phyloP scores from a whole-genome alignment of 2,329 filamentous ascomycete genomes.

The Didymella arachidicola region DNA sequence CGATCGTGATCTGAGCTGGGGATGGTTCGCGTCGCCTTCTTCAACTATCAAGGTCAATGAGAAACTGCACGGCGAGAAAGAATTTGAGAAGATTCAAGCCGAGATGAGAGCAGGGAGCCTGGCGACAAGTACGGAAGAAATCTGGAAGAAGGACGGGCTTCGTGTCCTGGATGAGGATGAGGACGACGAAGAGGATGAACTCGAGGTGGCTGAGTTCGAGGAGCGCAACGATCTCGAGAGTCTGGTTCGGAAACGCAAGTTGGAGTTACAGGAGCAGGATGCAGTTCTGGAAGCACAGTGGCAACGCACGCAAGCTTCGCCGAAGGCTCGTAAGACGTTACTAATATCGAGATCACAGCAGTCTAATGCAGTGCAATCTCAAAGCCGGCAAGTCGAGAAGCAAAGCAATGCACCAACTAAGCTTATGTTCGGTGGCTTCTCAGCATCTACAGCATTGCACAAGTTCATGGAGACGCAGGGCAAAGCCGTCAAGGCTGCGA shows the following conservation, averaged over 20 bases:
- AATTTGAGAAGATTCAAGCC: slow-evolving; percentile 47
- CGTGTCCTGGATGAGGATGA: slow-evolving; percentile 53
- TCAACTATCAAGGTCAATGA: slow-evolving; percentile 51
- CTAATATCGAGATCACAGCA: neutral
- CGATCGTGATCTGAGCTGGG: slow-evolving; percentile 56
- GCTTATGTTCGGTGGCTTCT: slow-evolving; percentile 52
- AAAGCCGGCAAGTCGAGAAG: neutral
- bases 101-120: slow-evolving; percentile 44
- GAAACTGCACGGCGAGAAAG: slow-evolving; percentile 52
- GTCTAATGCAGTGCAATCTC: neutral
- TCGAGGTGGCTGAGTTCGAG: slow-evolving; percentile 33
- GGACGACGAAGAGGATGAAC: slow-evolving; percentile 50
- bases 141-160: slow-evolving; percentile 60
- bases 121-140: slow-evolving; percentile 52
- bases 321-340: neutral
- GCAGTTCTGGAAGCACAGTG: slow-evolving; percentile 7
- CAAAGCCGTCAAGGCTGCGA: slow-evolving; percentile 19
- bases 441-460: slow-evolving; percentile 54
- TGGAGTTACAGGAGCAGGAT: slow-evolving; percentile 33
- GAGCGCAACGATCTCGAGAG: slow-evolving; percentile 44
- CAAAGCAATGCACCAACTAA: slow-evolving; percentile 20
- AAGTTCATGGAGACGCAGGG: slow-evolving; percentile 62
- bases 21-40: slow-evolving; percentile 55
- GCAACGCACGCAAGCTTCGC: slow-evolving; percentile 2
- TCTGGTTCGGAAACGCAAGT: slow-evolving; percentile 51